Base-by-base conservation (phyloP, 805 yeast species). In the Kazachstania taianensis region DNA sequence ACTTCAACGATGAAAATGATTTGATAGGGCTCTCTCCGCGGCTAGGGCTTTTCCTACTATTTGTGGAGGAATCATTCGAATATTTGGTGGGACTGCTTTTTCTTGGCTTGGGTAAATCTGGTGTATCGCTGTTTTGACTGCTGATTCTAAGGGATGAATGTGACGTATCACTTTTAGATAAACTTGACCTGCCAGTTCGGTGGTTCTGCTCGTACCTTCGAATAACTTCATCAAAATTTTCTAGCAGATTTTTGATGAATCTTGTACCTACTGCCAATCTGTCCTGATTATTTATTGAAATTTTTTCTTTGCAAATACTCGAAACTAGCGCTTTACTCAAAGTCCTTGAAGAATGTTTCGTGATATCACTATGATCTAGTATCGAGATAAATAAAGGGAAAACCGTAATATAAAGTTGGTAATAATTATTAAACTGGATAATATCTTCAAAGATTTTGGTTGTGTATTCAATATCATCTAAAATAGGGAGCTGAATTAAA, bases 271-370 rank as follows among this genome's bases (percentile, higher is more conserved):
- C 64, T 6, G 70, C 62, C 6, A 68, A 43, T 31, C 65, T 57
- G 41, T 75, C 75, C 28, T 66, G 64, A 40, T 65, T 69, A 37
- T 54, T 53, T 17, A 61, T 46, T 4, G 68, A 62, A 3, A 63
- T 49, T 23, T 57, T 59, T 44, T 71, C 72, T 30, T 78, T 78
- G 38, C 78, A 68, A 22, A 81, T 45, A 10, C 79, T 67, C 14
- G 78, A 73, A 7, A 72, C 63, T 29, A 78, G 48, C 18, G 72
- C 60, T 43, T 65, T 68, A 30, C 78, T 52, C 33, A 58, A 42
- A 3, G 57, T 46, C 14, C 33, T 50, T 14, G 52, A 37, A 26
- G 50, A 57, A 44, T 71, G 78, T 41, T 59, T 66, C 16, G 81
- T 72, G 1, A 42, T 41, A 3, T 53, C 50, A 2, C 47, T 20